Evolutionary conservation across 2,329 filamentous ascomycete species (phyloP).

Genomic region (Aureobasidium mangrovei): DNA sequence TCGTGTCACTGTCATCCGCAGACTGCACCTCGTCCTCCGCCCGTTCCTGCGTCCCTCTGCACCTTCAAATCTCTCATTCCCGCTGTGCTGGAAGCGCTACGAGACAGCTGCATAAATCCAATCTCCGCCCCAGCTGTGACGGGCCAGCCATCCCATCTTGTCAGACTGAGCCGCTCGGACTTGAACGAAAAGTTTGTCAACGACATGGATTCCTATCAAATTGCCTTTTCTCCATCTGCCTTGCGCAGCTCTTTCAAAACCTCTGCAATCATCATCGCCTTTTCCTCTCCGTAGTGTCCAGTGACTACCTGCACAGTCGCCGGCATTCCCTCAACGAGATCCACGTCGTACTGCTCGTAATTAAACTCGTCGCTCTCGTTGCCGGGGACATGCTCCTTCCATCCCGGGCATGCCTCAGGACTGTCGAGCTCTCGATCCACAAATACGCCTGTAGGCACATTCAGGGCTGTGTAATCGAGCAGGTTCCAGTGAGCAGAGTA

Average conservation of each 20-base stretch:
- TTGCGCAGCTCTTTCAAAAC: not conserved
- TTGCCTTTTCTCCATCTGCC: too few relatives aligned
- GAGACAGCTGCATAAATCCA: not conserved
- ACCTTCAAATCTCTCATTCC: not conserved
- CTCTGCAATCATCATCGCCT: slow-evolving; percentile 1
- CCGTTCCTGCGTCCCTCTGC: not conserved
- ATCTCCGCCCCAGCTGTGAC: not conserved
- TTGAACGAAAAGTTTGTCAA: too few relatives aligned
- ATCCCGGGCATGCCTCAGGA: not conserved
- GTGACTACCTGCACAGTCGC: not conserved
- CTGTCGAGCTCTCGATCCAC: not conserved
- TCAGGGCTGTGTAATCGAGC: slow-evolving; percentile 44
- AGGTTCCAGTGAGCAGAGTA: slow-evolving; percentile 44
- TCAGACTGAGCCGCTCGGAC: too few relatives aligned
- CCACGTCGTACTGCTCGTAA: not conserved
- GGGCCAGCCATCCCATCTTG: not conserved
- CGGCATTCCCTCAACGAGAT: slow-evolving; percentile 8
- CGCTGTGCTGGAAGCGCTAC: not conserved
- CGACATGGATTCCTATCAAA: too few relatives aligned
- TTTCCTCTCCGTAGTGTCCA: slow-evolving; percentile 1
- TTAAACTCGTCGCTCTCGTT: slow-evolving; percentile 9
- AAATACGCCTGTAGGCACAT: slow-evolving; percentile 10
- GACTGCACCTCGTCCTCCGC: too few relatives aligned
- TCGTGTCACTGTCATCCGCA: not conserved
- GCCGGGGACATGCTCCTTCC: not conserved